Percentiles rank a stretch among this genome's conserved stretches.
phyloP scores from a whole-genome alignment of 2,329 filamentous ascomycete species.

The Teratosphaeria gauchensis region DNA sequence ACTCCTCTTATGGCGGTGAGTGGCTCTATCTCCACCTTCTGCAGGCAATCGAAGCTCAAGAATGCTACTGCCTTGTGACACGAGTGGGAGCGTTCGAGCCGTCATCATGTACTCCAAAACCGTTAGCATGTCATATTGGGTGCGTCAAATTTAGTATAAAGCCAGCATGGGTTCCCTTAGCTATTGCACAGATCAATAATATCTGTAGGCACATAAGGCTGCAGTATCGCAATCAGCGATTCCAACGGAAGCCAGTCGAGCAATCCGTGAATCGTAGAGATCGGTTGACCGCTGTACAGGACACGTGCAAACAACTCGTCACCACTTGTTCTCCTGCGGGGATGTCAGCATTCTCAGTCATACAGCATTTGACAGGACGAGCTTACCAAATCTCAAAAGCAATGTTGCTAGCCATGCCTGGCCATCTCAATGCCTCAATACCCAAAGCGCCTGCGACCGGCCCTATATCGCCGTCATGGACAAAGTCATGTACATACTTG shows the following conservation, averaged over 20 bases:
- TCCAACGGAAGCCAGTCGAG: background rate
- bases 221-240: background rate
- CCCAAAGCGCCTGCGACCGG: background rate
- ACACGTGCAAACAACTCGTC: background rate
- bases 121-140: background rate
- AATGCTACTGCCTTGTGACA: background rate
- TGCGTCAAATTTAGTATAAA: background rate
- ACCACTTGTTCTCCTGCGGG: background rate
- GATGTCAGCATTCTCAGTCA: background rate
- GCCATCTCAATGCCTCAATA: background rate
- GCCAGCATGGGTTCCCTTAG: background rate
- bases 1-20: background rate
- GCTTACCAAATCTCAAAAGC: background rate
- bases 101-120: background rate
- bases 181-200: background rate
- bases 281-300: background rate
- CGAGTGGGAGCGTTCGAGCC: background rate
- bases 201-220: background rate
- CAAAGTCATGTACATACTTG: background rate
- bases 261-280: background rate
- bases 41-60: background rate
- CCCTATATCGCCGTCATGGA: conserved; percentile 1
- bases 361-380: background rate
- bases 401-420: background rate
- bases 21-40: background rate